Base-by-base conservation (phyloP, 2,329 filamentous ascomycete species). In the Monosporascus sp. region DNA sequence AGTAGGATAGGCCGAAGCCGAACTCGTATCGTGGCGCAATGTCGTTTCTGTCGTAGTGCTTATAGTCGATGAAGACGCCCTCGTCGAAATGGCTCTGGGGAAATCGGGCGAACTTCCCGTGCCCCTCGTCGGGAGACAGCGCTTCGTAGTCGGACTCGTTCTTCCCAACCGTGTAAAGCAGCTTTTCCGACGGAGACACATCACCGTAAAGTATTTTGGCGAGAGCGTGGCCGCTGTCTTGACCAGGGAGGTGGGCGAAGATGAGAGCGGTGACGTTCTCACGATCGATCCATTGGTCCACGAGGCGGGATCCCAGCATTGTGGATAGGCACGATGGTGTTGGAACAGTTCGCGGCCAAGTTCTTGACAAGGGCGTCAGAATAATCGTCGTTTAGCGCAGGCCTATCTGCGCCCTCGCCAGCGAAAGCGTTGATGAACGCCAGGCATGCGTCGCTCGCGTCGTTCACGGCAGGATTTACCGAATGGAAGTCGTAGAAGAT, bases 371-470 rank as follows among this genome's bases (percentile, higher is more conserved):
- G 71, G 0, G 69, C 68, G 54, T 88, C 84, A 52, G 80, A 84
- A 39, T 81, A 81, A 57, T 85, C 86, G 63, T 95, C 89, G 48
- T 81, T 80, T 22, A 94, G 78, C 9, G 80, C 80, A 0, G 81
- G 72, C 41, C 84, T 77, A 56, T 90, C 79, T 68, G 81, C 90
- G 0, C 88, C 89, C 70, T 96, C 91, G 0, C 89, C 88, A 1
- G 87, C 82, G 65, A 92, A 89, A 36, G 78, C 81, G 65, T 88
- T 86, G 65, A 85, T 77, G 60, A 85, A 83, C 0, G 84, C 80
- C 1, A 84, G 65, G 51, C 88, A 92, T 17, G 88, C 74, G 61
- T 90, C 78, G 3, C 76, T 72, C 24, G 67, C 73, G 37, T 67
- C 63, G 51, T 79, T 75, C 4, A 79, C 73, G 5, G 70, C 61